Evolutionary conservation across 176 grass and related monocot species (phyloP), one percentile per base, ranked within the genome.

Genomic region (Cymbopogon citratus): DNA sequence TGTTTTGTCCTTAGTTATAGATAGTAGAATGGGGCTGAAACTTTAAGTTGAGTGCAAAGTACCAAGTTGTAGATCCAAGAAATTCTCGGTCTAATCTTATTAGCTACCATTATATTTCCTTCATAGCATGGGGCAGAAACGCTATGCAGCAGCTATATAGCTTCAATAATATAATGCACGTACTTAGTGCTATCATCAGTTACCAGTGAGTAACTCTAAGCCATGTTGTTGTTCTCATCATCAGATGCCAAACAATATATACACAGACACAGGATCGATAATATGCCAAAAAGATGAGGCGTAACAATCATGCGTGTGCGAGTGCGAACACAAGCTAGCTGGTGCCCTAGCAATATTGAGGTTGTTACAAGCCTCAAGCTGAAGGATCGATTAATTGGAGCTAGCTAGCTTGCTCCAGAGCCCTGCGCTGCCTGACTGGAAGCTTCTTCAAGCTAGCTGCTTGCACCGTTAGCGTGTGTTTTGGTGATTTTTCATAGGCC

Each of bases 341-440:
- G 83, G 86, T 92, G 83, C 13, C 28, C 21, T 80, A 76, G 63
- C 90, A 89, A 66, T 76, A 75, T 89, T 89, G 82, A 86, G 87
- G 69, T 86, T 82, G 90, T 89, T 92, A 26, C 39, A 52, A 74
- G 60, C 52, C 23, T 73, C n/a, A 84, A 40, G 52, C 40, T 44
- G 27, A 62, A 86, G 72, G 73, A 44, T 38, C 15, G 48, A n/a
- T n/a, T n/a, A 5, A 39, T 38, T 18, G 5, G 49, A 57, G 54
- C 19, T n/a, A n/a, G n/a, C n/a, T n/a, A 1, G n/a, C 54, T 24
- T 24, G 16, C 46, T 18, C 15, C 66, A 79, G 64, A n/a, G 33
- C 29, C 7, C 15, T 68, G 19, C 9, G n/a, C 9, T 62, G 16
- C 69, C 8, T 21, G 18, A n/a, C 51, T 79, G 31, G 24, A 88